Percentiles rank a stretch among this genome's conserved stretches.
Conservation (phyloP, 2,329 filamentous ascomycete genomes). For the Ascochyta pisi region DNA sequence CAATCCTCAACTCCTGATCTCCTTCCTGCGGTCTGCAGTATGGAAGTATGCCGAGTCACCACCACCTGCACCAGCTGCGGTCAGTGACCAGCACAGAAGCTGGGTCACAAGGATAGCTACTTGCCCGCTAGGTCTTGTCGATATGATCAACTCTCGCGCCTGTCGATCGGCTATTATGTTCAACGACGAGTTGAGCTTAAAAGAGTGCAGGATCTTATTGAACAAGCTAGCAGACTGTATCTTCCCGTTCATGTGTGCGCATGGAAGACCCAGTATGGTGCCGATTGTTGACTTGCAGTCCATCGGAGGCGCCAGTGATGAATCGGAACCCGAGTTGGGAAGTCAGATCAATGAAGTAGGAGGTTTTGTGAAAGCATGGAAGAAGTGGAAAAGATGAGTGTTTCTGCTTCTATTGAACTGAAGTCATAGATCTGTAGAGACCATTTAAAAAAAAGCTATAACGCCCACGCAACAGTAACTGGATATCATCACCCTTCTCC, state of each 20-base stretch:
- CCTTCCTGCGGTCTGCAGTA: slow-evolving; percentile 75
- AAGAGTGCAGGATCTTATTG: slow-evolving; percentile 67
- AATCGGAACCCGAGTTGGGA: background rate
- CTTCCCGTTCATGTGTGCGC: slow-evolving; percentile 85
- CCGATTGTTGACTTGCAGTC: slow-evolving; percentile 48
- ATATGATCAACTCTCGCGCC: slow-evolving; percentile 76
- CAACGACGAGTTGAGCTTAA: slow-evolving; percentile 69
- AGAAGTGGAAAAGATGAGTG: slow-evolving; percentile 5
- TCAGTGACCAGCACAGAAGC: slow-evolving; percentile 13
- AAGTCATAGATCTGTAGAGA: background rate
- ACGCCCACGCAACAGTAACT: too few relatives aligned
- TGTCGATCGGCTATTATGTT: slow-evolving; percentile 88
- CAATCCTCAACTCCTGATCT: slow-evolving; percentile 74
- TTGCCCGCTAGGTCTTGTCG: slow-evolving; percentile 77
- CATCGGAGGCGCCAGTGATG: background rate
- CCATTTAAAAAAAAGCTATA: too few relatives aligned
- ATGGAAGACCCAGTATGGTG: slow-evolving; percentile 67
- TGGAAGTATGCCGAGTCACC: slow-evolving; percentile 62
- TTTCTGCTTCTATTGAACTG: background rate
- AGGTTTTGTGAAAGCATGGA: slow-evolving; percentile 15
- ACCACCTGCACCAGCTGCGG: slow-evolving; percentile 1
- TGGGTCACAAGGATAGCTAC: slow-evolving; percentile 71
- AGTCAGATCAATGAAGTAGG: background rate
- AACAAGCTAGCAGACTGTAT: slow-evolving; percentile 64
- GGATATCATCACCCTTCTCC: too few relatives aligned